Evolutionary conservation across 352 stramenopile genomes (phyloP), one percentile per base, ranked within the genome.

Genomic region (Globisporangium splendens): DNA sequence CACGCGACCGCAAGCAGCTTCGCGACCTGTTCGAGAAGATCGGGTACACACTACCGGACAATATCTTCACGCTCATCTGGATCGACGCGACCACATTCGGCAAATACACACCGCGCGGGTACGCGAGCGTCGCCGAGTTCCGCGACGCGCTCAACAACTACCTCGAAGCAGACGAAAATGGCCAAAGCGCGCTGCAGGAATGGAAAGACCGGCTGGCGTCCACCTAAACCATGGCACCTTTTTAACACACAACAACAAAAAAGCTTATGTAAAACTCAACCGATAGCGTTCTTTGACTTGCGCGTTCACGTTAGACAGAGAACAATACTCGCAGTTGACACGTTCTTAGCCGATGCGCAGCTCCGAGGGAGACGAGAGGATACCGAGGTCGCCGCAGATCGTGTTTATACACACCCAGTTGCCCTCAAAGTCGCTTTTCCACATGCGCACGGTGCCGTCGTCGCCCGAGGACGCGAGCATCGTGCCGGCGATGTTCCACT

Each of bases 401-500:
- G 83, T 91, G 64, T 86, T 95, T 8, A 98, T 82, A 62, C 85
- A 97, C 15, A 91, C 80, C 90, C 95, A 99, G 50, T 90, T 86
- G 50, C 90, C 88, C 35, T 95, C 73, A 57, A 94, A 91, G 68
- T 98, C 89, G 66, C 81, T 89, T 68, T 98, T 97, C 93, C 93
- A 99, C 68, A 99, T 83, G 50, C 93, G 81, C n/a, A 98, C 89
- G 14, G 91, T 95, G 50, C 95, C 95, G 54, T 96, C 88, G 69
- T 99, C 96, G 8, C 96, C 93, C 2, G 86, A 96, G 47, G 86
- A 97, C 31, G 93, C 93, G 49, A 99, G 68, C 63, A 98, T 96
- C 14, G 95, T 98, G 22, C 96, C 96, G 11, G 96, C 98, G 43
- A 99, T 86, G 63, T 98, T 98, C 94, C 94, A 99, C 70, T 98